Conservation (phyloP, 768 basidiomycete genomes). For the Lentinula boryana region DNA sequence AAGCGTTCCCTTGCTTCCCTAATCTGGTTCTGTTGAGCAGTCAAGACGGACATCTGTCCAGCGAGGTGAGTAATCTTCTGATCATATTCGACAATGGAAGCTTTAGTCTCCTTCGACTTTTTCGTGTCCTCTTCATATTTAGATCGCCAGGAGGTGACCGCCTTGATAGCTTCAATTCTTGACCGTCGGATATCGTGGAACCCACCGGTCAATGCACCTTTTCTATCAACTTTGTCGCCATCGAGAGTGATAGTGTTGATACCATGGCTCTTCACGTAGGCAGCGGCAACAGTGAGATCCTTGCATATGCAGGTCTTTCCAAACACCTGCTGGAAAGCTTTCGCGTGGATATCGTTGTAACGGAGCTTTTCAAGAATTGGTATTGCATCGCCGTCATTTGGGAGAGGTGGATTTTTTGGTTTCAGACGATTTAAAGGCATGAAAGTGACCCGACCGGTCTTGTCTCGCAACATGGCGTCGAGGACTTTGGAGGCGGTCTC, state of each 20-base stretch:
- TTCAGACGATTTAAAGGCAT: slow-evolving; percentile 96
- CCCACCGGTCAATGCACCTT: slow-evolving; percentile 93
- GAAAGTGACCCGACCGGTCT: slow-evolving; percentile 92
- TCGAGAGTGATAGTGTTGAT: slow-evolving; percentile 97
- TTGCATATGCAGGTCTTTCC: slow-evolving; percentile 96
- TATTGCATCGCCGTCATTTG: slow-evolving; percentile 71
- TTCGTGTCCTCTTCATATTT: slow-evolving; percentile 64
- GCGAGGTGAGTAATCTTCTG: slow-evolving; percentile 78
- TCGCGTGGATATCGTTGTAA: slow-evolving; percentile 62
- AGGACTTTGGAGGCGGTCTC: slow-evolving; percentile 89
- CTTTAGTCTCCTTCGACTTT: slow-evolving; percentile 69
- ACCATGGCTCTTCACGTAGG: slow-evolving; percentile 90
- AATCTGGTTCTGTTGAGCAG: slow-evolving; percentile 66
- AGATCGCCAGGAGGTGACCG: slow-evolving; percentile 66
- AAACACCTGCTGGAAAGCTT: slow-evolving; percentile 96
- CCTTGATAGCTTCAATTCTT: slow-evolving; percentile 81
- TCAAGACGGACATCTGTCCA: slow-evolving; percentile 67
- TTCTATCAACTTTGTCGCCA: slow-evolving; percentile 96
- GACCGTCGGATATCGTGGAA: slow-evolving; percentile 91
- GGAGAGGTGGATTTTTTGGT: slow-evolving; percentile 59
- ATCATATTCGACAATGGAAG: slow-evolving; percentile 63
- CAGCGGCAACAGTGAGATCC: slow-evolving; percentile 86
- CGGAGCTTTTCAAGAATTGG: slow-evolving; percentile 79
- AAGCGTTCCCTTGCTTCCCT: slow-evolving; percentile 63
- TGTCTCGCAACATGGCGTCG: slow-evolving; percentile 89